phyloP scores from a whole-genome alignment of 225 moss, liverwort and hornwort species.

The Pseudoscleropodium purum region DNA sequence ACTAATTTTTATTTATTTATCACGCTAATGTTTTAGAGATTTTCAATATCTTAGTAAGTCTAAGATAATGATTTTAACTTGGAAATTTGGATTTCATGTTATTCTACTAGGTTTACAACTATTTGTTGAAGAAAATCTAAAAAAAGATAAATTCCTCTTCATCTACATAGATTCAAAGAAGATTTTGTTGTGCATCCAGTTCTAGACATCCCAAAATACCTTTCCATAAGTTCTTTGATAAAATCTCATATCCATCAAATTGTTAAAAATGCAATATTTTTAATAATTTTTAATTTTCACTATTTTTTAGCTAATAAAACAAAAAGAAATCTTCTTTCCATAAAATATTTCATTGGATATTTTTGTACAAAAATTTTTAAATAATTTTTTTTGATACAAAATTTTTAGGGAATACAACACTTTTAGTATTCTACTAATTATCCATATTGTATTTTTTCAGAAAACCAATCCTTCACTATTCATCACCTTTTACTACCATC shows the following conservation, averaged over 20 bases:
- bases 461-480: not conserved
- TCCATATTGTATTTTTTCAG: not conserved
- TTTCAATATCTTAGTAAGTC: not conserved
- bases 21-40: not conserved
- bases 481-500: not conserved
- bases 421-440: not conserved
- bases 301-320: not conserved
- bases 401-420: fast-evolving
- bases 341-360: not conserved
- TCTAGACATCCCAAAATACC: not conserved
- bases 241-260: not conserved
- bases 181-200: not conserved
- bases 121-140: fast-evolving
- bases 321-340: not conserved
- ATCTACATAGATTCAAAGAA: not conserved
- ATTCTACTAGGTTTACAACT: fast-evolving
- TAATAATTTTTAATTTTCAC: not conserved
- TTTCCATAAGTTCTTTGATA: not conserved
- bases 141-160: not conserved
- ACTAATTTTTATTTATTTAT: not conserved
- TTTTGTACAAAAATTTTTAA: not conserved
- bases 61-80: not conserved
- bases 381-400: fast-evolving
- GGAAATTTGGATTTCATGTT: not conserved
- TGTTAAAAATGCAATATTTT: not conserved